Conservation (phyloP, 208 protist genomes). For the Angomonas deanei region DNA sequence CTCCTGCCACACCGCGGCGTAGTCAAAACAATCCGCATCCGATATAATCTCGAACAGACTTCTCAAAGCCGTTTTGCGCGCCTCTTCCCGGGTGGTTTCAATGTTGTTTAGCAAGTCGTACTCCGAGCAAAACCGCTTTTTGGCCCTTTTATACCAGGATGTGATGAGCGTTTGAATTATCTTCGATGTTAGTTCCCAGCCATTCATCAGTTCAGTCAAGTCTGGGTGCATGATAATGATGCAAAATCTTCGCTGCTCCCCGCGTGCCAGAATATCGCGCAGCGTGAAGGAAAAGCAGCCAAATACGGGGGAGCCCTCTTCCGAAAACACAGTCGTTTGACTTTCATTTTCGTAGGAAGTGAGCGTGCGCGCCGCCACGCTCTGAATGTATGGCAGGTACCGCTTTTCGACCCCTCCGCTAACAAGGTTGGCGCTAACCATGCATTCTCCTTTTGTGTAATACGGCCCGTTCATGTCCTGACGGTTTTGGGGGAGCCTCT, state of each 20-base stretch:
- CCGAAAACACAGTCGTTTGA: constrained; percentile 61
- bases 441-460: constrained; percentile 19
- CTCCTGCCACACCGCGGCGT: constrained; percentile 1
- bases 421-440: constrained; percentile 29
- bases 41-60: constrained; percentile 39
- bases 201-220: constrained; percentile 40
- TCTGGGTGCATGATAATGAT: constrained; percentile 58
- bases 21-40: not conserved
- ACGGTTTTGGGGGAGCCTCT: not conserved
- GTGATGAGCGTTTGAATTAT: constrained; percentile 36
- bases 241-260: constrained; percentile 74
- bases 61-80: constrained; percentile 46
- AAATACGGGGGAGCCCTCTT: constrained; percentile 45
- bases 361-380: constrained; percentile 52
- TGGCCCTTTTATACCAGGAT: constrained; percentile 26
- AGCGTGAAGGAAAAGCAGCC: constrained; percentile 70
- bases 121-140: constrained; percentile 36
- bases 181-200: constrained; percentile 33
- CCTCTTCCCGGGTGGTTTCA: constrained; percentile 53
- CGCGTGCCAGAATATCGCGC: constrained; percentile 73
- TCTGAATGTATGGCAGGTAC: constrained; percentile 40
- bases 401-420: constrained; percentile 41
- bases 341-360: constrained; percentile 56
- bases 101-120: constrained; percentile 52
- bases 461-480: constrained; percentile 7